phyloP scores from a whole-genome alignment of 805 yeast species.

The Zygoascus flipseniorum region DNA sequence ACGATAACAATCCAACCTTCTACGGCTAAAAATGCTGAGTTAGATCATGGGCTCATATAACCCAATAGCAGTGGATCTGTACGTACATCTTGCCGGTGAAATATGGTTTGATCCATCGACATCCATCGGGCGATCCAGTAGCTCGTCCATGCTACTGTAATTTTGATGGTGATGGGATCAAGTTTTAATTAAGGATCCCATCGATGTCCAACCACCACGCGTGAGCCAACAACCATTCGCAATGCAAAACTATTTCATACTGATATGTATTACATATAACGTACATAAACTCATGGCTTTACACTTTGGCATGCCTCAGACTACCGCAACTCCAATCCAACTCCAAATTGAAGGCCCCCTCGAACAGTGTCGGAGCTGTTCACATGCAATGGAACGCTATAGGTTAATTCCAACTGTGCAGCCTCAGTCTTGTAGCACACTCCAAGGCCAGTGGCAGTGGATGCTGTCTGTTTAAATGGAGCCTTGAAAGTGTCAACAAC shows the following conservation, averaged over 20 bases:
- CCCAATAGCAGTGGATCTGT: background rate
- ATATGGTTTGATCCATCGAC: background rate
- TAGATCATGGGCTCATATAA: background rate
- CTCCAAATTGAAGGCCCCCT: conserved; percentile 54
- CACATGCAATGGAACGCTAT: conserved; percentile 47
- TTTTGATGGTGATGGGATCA: background rate
- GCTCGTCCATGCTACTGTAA: background rate
- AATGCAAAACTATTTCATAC: too few relatives aligned
- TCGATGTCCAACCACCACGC: too few relatives aligned
- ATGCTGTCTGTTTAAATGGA: conserved; percentile 16
- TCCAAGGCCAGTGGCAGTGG: conserved; percentile 45
- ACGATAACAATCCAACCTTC: conserved; percentile 39
- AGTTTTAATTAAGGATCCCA: background rate
- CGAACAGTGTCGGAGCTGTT: conserved; percentile 39
- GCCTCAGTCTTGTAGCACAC: conserved; percentile 47
- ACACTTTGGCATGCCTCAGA: background rate
- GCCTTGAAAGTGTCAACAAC: background rate
- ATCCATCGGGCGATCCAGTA: background rate
- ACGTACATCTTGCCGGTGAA: background rate
- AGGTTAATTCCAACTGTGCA: conserved; percentile 56
- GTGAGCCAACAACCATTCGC: too few relatives aligned
- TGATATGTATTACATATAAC: too few relatives aligned
- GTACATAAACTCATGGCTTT: too few relatives aligned
- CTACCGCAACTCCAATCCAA: conserved; percentile 36
- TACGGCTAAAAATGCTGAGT: conserved; percentile 17